Evolutionary conservation across 129 eudicot genomes (phyloP).

Genomic region (Arctium minus): DNA sequence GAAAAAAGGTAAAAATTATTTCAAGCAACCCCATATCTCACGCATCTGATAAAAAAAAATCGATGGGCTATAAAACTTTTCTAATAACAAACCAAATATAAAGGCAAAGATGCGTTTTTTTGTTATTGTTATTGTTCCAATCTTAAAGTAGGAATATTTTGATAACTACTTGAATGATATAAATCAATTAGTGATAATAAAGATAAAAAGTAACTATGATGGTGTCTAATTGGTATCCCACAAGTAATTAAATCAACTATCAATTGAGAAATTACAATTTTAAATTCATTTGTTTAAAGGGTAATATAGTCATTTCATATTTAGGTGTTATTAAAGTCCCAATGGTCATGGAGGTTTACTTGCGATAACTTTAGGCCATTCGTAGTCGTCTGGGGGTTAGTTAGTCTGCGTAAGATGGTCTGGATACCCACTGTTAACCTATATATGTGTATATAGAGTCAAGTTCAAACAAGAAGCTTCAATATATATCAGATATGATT

Average conservation of each 20-base stretch:
- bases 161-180: neutral
- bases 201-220: neutral
- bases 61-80: too few species aligned
- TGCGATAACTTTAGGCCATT: neutral
- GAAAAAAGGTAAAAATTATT: neutral
- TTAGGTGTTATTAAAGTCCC: too few species aligned
- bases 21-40: neutral
- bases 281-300: neutral
- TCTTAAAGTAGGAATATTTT: neutral
- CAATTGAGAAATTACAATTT: too few species aligned
- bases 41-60: neutral
- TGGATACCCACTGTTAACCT: too few species aligned
- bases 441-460: too few species aligned
- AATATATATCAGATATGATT: too few species aligned
- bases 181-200: neutral
- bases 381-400: too few species aligned
- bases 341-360: too few species aligned
- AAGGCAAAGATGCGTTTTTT: neutral
- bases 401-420: too few species aligned
- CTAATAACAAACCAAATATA: neutral
- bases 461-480: too few species aligned
- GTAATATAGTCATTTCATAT: neutral
- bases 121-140: neutral
- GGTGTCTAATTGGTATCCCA: neutral
- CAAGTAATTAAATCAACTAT: neutral